These are phyloP conservation scores for Calycina herbarum DNA, from an alignment of 2,329 filamentous ascomycete species.

Conservation along the genomic window DNA sequence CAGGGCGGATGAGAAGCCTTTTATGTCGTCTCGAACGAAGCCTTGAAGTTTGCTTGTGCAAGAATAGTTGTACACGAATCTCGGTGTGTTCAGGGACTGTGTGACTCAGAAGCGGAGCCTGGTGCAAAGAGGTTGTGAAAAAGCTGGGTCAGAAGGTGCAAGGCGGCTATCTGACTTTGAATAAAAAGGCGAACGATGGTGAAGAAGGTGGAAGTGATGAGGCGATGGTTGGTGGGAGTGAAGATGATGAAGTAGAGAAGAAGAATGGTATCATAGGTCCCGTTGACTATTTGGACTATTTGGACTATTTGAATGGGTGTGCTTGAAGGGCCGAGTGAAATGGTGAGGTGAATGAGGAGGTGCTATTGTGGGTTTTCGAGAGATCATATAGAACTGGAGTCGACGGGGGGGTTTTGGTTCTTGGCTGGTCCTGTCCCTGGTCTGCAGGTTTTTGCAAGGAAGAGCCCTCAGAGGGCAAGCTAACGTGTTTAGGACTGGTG, in stretches of 20 bases:
- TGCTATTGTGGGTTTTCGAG: background rate
- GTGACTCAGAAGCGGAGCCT: slow-evolving; percentile 37
- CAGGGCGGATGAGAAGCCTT: slow-evolving; percentile 15
- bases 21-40: slow-evolving; percentile 17
- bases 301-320: background rate
- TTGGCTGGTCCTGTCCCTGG: no score
- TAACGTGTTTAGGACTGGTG: no score
- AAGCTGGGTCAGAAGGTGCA: slow-evolving; percentile 15
- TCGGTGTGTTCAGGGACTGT: slow-evolving; percentile 31
- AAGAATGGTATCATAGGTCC: slow-evolving; percentile 11
- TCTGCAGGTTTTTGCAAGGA: no score
- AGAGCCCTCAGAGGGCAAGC: no score
- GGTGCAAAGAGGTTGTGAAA: slow-evolving; percentile 20
- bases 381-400: slow-evolving; percentile 23
- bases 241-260: slow-evolving; percentile 8
- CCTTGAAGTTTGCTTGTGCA: slow-evolving; percentile 19
- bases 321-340: background rate
- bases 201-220: slow-evolving; percentile 24
- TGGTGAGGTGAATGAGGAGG: background rate
- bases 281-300: background rate
- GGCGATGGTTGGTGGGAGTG: slow-evolving; percentile 20
- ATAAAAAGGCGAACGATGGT: slow-evolving; percentile 14
- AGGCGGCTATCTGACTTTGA: slow-evolving; percentile 22
- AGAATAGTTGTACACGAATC: slow-evolving; percentile 25
- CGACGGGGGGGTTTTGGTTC: background rate